Evolutionary conservation across 768 basidiomycete species (phyloP), one percentile per base, ranked within the genome.

Genomic region (Tylopilus intermedius): DNA sequence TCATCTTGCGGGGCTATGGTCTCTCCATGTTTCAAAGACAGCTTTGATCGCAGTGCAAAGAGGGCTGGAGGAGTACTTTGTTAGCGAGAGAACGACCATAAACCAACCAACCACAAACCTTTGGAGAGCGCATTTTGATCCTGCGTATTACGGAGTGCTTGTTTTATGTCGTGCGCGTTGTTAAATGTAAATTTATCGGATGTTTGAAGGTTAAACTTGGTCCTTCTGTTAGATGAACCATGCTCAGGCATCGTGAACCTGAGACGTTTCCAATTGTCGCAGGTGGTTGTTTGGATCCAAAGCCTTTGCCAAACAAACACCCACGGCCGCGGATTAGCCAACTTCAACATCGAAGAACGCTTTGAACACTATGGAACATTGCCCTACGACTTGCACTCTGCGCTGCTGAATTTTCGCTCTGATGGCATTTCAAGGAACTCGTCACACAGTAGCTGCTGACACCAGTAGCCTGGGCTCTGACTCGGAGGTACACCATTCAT

Each of bases 1-100:
- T 74, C 75, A 66, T 91, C 88, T 32, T 79, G 74, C 0, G 79
- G 74, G 2, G 76, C 53, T 11, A 88, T 67, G 8, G 57, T 62
- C 56, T 89, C 86, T 45, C 66, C 72, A 1, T 69, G 62, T 59
- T 76, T 76, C 26, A 82, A 58, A 4, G 79, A 78, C 14, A 90
- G 2, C 29, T 58, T 60, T 26, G 86, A 87, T 35, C 86, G 75
- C 53, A 91, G 63, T 5, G 77, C 71, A 26, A 67, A 76, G 29
- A 89, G 59, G 26, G 64, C 79, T 79, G 27, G 4, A 38, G 15
- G 21, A 37, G 8, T 8, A 11, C 11, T 40, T 52, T 6, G 58
- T 8, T 4, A 32, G 24, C n/a, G 21, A 18, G 44, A 30, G 21
- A 3, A 18, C 4, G 13, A 26, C 27, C 38, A 8, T 14, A 27